Evolutionary conservation across 768 basidiomycete species (phyloP).

Genomic region (Candolleomyces efflorescens): DNA sequence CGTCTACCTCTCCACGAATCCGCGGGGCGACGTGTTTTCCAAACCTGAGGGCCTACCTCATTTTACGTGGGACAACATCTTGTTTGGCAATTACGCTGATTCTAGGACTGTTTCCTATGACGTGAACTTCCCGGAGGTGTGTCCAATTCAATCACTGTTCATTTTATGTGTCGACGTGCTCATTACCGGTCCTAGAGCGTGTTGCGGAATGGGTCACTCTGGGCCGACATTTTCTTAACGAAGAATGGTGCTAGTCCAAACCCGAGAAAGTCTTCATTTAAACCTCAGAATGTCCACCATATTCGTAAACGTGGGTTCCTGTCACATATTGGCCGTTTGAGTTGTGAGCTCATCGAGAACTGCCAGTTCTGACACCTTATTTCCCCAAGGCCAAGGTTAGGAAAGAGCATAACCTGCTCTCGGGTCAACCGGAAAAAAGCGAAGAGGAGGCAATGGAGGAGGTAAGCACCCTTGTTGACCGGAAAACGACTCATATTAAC

Average conservation of each 20-base stretch:
- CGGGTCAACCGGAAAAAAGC: constrained; percentile 32
- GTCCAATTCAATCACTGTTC: constrained; percentile 10
- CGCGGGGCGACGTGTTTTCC: constrained; percentile 54
- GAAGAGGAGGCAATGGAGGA: constrained; percentile 44
- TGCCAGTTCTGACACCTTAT: constrained; percentile 82
- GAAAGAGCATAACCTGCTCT: constrained; percentile 80
- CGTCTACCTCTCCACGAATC: constrained; percentile 68
- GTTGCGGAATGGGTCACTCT: constrained; percentile 73
- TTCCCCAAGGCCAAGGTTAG: constrained; percentile 64
- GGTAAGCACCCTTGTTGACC: constrained; percentile 28
- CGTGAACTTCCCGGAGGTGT: constrained; percentile 66
- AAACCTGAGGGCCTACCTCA: constrained; percentile 52
- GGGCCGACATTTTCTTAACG: constrained; percentile 78
- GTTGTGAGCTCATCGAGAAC: neutral
- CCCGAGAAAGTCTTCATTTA: constrained; percentile 50
- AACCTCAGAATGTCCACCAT: constrained; percentile 58
- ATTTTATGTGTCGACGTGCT: neutral
- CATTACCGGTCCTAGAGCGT: constrained; percentile 48
- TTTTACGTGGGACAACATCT: constrained; percentile 75
- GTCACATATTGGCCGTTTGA: constrained; percentile 2
- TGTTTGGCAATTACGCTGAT: constrained; percentile 74
- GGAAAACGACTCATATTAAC: neutral
- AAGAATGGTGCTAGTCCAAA: constrained; percentile 64
- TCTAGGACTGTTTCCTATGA: constrained; percentile 50
- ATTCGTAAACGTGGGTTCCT: constrained; percentile 62